Base-by-base conservation (phyloP, 2,329 filamentous ascomycete species). In the Xylariaceae sp. region DNA sequence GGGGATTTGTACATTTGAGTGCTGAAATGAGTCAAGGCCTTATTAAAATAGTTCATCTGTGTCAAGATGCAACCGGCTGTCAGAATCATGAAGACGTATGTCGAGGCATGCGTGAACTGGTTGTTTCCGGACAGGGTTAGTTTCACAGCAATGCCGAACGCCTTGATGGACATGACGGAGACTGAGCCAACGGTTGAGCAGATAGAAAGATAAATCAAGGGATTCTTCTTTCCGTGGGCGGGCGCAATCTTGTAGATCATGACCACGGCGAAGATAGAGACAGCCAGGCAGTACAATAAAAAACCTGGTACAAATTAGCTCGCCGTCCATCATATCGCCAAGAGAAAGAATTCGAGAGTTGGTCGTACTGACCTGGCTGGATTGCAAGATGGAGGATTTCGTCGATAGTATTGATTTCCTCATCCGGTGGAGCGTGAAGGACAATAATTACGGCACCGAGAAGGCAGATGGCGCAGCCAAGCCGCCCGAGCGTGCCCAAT, bases 41-140 rank as follows among this genome's bases (percentile, higher is more conserved):
- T 98, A 76, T 98, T 98, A 71, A 98, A 95, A 69, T 98, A 98
- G 69, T 98, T 98, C 93, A 98, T 97, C 75, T 98, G 93, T 7
- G 91, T 96, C 56, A 98, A 68, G 63, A 98, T 97, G 73, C 93
- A 98, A 54, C 96, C 88, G 3, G 78, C 76, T 0, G 91, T 93
- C 54, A 97, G 81, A 55, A 98, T 96, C 68, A 92, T 84, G 66
- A 98, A 98, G 53, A 96, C 91, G 60, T 98, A 98, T 48, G 94
- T 98, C 40, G 90, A 95, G 2, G 94, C 88, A 58, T 95, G 88
- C 5, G 81, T 82, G 67, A 98, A 96, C 67, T 98, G 93, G 69
- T 98, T 98, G 68, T 94, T 86, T 43, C 92, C 93, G 38, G 79
- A 83, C 55, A 98, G 81, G 0, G 92, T 97, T 62, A 98, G 82